A percentile compares a stretch with the other conserved stretches of the same genome.
phyloP scores from a whole-genome alignment of 257 asterid species.

The Solanum megistacrolobum region DNA sequence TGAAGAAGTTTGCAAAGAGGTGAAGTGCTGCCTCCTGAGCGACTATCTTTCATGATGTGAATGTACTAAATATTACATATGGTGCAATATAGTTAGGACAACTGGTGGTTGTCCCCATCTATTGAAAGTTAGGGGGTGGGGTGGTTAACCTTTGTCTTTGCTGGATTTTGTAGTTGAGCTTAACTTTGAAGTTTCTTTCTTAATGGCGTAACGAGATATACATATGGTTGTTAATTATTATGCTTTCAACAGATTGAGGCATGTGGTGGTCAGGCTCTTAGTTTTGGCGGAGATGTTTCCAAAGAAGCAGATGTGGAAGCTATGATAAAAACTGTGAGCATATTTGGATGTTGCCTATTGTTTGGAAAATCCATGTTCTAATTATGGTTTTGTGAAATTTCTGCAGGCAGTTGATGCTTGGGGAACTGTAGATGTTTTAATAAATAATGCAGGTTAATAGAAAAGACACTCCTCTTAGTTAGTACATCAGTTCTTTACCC shows the following conservation, averaged over 20 bases:
- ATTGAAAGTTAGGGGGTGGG: background rate
- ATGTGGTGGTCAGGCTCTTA: conserved; percentile 76
- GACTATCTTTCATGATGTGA: background rate
- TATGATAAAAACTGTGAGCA: conserved; percentile 81
- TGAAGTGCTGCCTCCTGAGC: background rate
- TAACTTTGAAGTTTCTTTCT: background rate
- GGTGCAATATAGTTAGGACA: background rate
- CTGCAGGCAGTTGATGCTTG: conserved; percentile 85
- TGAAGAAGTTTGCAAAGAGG: conserved; percentile 70
- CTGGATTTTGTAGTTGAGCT: background rate
- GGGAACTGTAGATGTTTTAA: conserved; percentile 83
- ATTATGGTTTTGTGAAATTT: conserved; percentile 16
- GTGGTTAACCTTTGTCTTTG: background rate
- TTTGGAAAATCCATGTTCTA: conserved; percentile 5
- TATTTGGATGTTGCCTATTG: background rate
- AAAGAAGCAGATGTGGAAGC: conserved; percentile 88
- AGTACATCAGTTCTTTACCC: background rate
- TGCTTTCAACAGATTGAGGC: conserved; percentile 59
- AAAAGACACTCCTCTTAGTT: background rate
- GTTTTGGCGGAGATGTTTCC: conserved; percentile 92
- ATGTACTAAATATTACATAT: background rate
- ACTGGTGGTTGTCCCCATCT: background rate
- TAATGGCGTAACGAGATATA: background rate
- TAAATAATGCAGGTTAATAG: conserved; percentile 83
- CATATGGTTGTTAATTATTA: background rate